Evolutionary conservation across 2,329 filamentous ascomycete species (phyloP).

Genomic region (Xylariales sp.): DNA sequence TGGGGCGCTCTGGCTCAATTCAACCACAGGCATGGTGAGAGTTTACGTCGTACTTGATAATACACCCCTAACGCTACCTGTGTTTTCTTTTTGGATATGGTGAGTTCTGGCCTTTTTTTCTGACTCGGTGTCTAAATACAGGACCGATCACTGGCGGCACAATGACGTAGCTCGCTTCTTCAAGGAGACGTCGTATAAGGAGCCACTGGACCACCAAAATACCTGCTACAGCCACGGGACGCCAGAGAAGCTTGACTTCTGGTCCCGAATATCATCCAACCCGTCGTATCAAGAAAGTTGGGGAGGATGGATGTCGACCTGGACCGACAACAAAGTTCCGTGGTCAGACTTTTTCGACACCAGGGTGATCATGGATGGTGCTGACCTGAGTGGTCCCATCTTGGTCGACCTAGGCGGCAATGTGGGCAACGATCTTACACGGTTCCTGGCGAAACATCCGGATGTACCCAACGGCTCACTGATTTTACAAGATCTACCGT

Average conservation of each 20-base stretch:
- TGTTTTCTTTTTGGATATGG: too few relatives aligned
- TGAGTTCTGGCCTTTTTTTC: neutral
- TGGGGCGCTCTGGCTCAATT: neutral
- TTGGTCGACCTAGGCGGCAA: conserved; percentile 36
- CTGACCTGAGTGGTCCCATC: conserved; percentile 24
- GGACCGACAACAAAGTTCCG: conserved; percentile 10
- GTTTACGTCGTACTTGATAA: neutral
- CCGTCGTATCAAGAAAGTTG: neutral
- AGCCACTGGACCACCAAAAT: neutral
- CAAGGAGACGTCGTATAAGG: neutral
- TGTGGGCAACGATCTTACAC: conserved; percentile 30
- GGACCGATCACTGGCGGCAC: neutral
- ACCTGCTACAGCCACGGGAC: neutral
- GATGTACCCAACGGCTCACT: conserved; percentile 25
- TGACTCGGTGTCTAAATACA: neutral
- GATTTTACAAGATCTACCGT: conserved; percentile 34
- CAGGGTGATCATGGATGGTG: conserved; percentile 14
- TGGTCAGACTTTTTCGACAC: conserved; percentile 23
- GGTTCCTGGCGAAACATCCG: conserved; percentile 24
- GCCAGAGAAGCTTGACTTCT: neutral
- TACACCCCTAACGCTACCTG: too few relatives aligned
- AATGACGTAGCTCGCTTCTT: neutral
- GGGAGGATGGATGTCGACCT: neutral
- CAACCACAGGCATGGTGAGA: neutral
- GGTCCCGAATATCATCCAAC: neutral